Conservation (phyloP, 2,329 filamentous ascomycete genomes). For the Venturia aucupariae region DNA sequence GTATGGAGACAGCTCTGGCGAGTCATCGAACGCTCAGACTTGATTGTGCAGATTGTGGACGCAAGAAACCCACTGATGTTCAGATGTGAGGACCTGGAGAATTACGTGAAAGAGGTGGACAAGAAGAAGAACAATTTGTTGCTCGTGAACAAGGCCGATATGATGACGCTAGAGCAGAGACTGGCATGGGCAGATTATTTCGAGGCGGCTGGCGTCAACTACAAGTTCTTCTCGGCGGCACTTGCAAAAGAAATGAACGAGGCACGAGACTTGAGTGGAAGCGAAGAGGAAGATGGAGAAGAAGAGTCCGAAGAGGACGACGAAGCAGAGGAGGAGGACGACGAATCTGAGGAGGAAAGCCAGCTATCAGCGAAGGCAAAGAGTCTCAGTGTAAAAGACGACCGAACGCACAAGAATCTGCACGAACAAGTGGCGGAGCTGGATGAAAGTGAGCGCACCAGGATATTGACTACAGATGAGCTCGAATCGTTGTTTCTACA, state of each 20-base stretch:
- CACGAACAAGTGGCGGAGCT: constrained; percentile 28
- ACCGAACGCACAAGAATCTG: not conserved
- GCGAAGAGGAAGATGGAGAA: constrained; percentile 36
- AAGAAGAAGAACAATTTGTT: constrained; percentile 80
- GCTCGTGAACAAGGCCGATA: constrained; percentile 97
- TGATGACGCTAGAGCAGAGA: constrained; percentile 87
- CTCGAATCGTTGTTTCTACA: constrained; percentile 79
- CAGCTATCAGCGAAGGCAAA: constrained; percentile 23
- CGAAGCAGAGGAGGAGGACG: constrained; percentile 41
- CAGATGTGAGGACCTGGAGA: constrained; percentile 84
- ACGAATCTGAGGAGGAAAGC: constrained; percentile 25
- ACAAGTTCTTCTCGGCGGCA: constrained; percentile 92
- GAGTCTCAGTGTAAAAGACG: constrained; percentile 29
- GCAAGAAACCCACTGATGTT: constrained; percentile 91
- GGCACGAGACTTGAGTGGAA: constrained; percentile 47
- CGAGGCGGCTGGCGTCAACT: constrained; percentile 68
- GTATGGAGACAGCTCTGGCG: constrained; percentile 98
- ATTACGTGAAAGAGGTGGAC: constrained; percentile 89
- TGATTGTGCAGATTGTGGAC: constrained; percentile 97
- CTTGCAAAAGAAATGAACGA: constrained; percentile 86
- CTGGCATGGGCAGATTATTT: constrained; percentile 81
- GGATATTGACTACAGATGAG: constrained; percentile 88
- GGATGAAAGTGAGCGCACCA: constrained; percentile 27
- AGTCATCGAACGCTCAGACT: constrained; percentile 91
- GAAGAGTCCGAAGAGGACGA: constrained; percentile 31